phyloP scores from a whole-genome alignment of 2,329 filamentous ascomycete genomes.

The Bipolaris sorokiniana region DNA sequence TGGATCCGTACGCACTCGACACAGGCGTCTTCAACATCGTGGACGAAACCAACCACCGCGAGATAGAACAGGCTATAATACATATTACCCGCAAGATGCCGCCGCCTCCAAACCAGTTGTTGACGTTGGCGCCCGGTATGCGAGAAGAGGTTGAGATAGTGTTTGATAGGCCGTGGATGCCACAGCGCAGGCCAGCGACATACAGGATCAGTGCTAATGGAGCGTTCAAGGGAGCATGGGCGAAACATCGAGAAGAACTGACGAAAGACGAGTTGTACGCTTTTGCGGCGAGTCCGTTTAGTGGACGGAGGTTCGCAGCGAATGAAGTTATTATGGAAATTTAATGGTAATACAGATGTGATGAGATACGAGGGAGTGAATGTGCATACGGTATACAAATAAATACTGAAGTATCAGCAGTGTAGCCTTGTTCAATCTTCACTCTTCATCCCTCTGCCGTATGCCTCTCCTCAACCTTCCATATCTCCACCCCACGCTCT shows the following conservation, averaged over 20 bases:
- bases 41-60: slow-evolving; percentile 34
- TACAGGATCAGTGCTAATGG: slow-evolving; percentile 48
- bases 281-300: slow-evolving; percentile 35
- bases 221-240: slow-evolving; percentile 46
- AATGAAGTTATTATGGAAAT: slow-evolving; percentile 34
- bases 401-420: no score
- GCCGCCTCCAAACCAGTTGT: slow-evolving; percentile 43
- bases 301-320: slow-evolving; percentile 31
- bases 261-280: slow-evolving; percentile 34
- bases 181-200: slow-evolving; percentile 41
- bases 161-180: slow-evolving; percentile 49
- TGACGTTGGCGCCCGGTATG: slow-evolving; percentile 45
- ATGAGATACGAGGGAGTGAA: no score
- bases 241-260: slow-evolving; percentile 31
- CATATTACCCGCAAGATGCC: slow-evolving; percentile 49
- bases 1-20: slow-evolving; percentile 48
- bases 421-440: no score
- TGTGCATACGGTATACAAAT: no score
- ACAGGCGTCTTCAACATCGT: slow-evolving; percentile 48
- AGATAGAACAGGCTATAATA: slow-evolving; percentile 38
- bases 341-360: neutral
- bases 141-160: slow-evolving; percentile 45
- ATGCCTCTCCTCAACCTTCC: no score
- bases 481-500: neutral
- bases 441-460: no score